A percentile compares a stretch with the other conserved stretches of the same genome.
These are phyloP conservation scores for Ogataea methylovora DNA, from an alignment of 805 yeast species.

Conservation along the genomic window DNA sequence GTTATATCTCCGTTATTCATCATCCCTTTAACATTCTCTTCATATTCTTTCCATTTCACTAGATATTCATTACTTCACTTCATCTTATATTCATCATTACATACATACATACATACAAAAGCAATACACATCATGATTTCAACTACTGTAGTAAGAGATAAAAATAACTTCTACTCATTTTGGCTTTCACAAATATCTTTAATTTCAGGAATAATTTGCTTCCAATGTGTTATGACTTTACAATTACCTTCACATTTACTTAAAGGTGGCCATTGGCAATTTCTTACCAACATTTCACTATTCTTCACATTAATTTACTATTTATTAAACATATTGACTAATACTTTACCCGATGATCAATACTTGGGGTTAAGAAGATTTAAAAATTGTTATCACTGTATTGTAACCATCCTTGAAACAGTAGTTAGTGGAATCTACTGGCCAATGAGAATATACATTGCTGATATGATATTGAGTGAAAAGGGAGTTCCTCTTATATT, in stretches of 20 bases:
- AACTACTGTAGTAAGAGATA: no score
- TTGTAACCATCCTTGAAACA: conserved; percentile 50
- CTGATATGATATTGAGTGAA: conserved; percentile 37
- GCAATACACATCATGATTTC: no score
- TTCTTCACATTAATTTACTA: conserved; percentile 37
- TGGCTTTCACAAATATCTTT: conserved; percentile 10
- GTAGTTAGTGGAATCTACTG: conserved; percentile 63
- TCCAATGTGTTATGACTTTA: conserved; percentile 9
- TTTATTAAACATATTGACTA: conserved; percentile 30
- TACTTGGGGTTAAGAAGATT: conserved; percentile 7
- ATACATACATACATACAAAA: no score
- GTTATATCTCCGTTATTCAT: no score
- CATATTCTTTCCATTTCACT: no score
- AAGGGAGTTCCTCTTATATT: conserved; percentile 37
- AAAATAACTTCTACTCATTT: no score
- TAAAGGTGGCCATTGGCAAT: conserved; percentile 64
- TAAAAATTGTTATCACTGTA: conserved; percentile 40
- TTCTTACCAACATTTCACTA: conserved; percentile 61
- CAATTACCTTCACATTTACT: conserved; percentile 42
- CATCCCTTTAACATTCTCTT: no score
- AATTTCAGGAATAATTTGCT: conserved; percentile 6
- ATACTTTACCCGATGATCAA: conserved; percentile 20
- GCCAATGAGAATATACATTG: conserved; percentile 51
- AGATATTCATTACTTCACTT: no score
- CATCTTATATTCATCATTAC: no score